Conservation (phyloP, 2,329 filamentous ascomycete genomes). For the Curvularia sp. region DNA sequence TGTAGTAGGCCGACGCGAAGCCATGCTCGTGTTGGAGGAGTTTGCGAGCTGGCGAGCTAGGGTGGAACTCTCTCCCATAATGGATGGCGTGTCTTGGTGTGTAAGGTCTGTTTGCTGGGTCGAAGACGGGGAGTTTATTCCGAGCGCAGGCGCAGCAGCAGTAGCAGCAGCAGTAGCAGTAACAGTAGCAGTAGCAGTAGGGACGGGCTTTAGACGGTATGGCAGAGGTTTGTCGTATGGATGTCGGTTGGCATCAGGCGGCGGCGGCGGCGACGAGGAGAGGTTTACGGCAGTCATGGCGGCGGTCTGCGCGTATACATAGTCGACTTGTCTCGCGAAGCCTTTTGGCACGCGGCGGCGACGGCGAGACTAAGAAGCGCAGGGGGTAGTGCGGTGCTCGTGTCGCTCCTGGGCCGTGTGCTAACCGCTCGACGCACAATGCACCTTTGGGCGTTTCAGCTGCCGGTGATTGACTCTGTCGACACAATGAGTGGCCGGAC, state of each 20-base stretch:
- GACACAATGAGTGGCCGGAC: slow-evolving; percentile 33
- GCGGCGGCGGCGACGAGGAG: slow-evolving; percentile 27
- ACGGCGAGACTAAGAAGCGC: slow-evolving; percentile 23
- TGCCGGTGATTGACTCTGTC: slow-evolving; percentile 29
- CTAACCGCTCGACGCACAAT: slow-evolving; percentile 34
- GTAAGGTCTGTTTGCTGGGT: background rate
- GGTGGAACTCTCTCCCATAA: slow-evolving; percentile 35
- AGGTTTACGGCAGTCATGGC: slow-evolving; percentile 38
- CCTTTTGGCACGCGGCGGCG: slow-evolving; percentile 18
- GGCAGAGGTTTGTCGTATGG: slow-evolving; percentile 7
- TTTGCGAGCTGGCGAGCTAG: slow-evolving; percentile 37
- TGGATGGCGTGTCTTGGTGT: slow-evolving; percentile 14
- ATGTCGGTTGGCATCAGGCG: slow-evolving; percentile 20
- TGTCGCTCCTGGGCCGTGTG: slow-evolving; percentile 29
- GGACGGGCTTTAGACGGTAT: background rate
- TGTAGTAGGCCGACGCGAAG: slow-evolving; percentile 43
- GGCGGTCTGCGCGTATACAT: slow-evolving; percentile 40
- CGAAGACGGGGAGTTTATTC: background rate
- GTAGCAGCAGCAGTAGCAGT: slow-evolving; percentile 6
- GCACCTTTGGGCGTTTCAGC: slow-evolving; percentile 49
- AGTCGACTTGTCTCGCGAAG: slow-evolving; percentile 21
- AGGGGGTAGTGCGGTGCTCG: slow-evolving; percentile 28
- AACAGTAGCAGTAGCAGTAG: slow-evolving; percentile 8
- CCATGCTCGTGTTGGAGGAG: slow-evolving; percentile 32
- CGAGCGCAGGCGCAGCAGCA: background rate